Conservation (phyloP, 495 filamentous ascomycete genomes). For the Bathelium albidoporum region DNA sequence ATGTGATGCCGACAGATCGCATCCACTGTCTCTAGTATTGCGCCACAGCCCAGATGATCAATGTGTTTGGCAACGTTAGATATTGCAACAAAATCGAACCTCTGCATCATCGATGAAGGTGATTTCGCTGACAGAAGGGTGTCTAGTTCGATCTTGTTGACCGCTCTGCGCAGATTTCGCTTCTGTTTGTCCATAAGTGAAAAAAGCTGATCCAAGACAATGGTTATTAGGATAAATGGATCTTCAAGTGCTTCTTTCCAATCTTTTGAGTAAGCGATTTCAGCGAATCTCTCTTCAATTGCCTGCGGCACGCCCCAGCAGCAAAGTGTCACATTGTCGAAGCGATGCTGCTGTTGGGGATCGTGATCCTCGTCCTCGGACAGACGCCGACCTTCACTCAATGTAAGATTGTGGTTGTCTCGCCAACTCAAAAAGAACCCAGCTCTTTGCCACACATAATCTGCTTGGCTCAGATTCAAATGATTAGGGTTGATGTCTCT, state of each 20-base stretch:
- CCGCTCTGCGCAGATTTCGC: slow-evolving; percentile 3
- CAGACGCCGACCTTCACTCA: not conserved
- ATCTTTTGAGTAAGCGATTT: slow-evolving; percentile 3
- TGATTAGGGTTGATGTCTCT: slow-evolving; percentile 3
- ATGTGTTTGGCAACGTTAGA: slow-evolving; percentile 17
- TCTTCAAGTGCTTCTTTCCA: slow-evolving; percentile 13
- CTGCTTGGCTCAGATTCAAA: slow-evolving; percentile 11
- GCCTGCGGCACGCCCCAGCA: slow-evolving; percentile 12
- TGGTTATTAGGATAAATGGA: slow-evolving; percentile 7
- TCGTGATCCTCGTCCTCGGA: not conserved
- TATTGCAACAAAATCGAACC: slow-evolving; percentile 11
- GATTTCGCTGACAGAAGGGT: slow-evolving; percentile 2
- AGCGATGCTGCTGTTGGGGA: slow-evolving; percentile 3
- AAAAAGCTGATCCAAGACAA: slow-evolving; percentile 15
- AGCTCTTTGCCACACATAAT: slow-evolving; percentile 15
- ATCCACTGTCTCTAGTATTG: slow-evolving; percentile 9
- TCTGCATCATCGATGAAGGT: slow-evolving; percentile 5
- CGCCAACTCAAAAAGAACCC: slow-evolving; percentile 8
- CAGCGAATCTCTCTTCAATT: slow-evolving; percentile 10
- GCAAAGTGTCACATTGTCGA: slow-evolving; percentile 11
- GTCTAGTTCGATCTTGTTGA: slow-evolving; percentile 11
- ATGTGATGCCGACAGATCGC: slow-evolving; percentile 2
- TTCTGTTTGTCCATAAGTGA: slow-evolving; percentile 5
- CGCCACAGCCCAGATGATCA: slow-evolving; percentile 7
- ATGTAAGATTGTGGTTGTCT: slow-evolving; percentile 4